Conservation (phyloP, 805 yeast species). For the Yarrowia hollandica region DNA sequence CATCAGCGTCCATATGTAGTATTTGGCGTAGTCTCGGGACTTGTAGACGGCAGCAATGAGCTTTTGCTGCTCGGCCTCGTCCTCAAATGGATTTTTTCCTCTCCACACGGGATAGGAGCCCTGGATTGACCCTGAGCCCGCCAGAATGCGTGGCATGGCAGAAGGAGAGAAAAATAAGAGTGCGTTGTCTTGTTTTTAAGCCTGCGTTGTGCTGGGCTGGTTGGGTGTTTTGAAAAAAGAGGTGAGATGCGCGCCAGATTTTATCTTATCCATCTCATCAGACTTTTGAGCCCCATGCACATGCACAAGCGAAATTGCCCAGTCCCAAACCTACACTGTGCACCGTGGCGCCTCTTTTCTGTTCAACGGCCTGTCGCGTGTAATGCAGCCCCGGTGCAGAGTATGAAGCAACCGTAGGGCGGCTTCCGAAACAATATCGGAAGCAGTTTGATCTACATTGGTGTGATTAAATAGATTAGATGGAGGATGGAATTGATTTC, state of each 20-base stretch:
- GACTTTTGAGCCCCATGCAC: neutral
- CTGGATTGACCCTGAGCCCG: neutral
- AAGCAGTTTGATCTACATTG: no score
- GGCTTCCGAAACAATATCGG: no score
- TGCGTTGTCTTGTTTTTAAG: no score
- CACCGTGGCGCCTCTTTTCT: neutral
- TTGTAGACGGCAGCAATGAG: neutral
- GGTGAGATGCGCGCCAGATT: neutral
- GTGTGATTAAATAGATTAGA: neutral
- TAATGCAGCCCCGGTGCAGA: neutral
- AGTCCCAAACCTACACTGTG: conserved; percentile 9
- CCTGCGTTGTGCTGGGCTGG: neutral
- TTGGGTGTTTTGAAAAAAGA: neutral
- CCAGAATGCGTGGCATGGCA: conserved; percentile 25
- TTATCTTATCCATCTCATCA: conserved; percentile 25
- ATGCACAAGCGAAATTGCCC: neutral
- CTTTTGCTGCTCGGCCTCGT: neutral
- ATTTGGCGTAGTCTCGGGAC: conserved; percentile 5
- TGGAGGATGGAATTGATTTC: no score
- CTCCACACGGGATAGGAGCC: conserved; percentile 6
- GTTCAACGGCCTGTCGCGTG: neutral
- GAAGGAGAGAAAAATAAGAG: neutral
- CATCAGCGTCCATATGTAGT: neutral
- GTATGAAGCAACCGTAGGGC: neutral
- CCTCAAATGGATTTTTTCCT: conserved; percentile 15